Conservation (phyloP, 805 yeast species). For the Zygosaccharomyces gambellarensis region DNA sequence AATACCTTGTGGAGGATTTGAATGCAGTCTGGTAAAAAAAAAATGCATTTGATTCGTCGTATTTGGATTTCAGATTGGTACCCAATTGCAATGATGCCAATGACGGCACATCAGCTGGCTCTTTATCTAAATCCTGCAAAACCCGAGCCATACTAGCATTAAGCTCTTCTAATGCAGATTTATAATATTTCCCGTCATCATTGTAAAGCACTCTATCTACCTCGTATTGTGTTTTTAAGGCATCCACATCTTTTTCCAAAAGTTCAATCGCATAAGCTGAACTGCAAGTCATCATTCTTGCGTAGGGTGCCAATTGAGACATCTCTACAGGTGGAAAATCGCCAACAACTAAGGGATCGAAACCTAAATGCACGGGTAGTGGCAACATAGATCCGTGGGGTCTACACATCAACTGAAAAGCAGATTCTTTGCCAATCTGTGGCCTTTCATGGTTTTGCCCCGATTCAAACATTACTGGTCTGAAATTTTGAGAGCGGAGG, state of each 20-base stretch:
- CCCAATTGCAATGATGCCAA: conserved; percentile 7
- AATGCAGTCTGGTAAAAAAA: conserved; percentile 78
- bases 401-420: conserved; percentile 61
- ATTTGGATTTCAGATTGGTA: conserved; percentile 16
- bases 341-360: conserved; percentile 37
- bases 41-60: conserved; percentile 44
- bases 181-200: conserved; percentile 52
- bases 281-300: conserved; percentile 69
- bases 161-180: conserved; percentile 53
- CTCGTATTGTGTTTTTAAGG: conserved; percentile 47
- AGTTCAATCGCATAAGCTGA: conserved; percentile 47
- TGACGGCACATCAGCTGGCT: conserved; percentile 13
- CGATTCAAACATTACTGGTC: conserved; percentile 56
- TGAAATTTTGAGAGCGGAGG: conserved; percentile 49
- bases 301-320: conserved; percentile 42
- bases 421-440: conserved; percentile 47
- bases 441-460: conserved; percentile 59
- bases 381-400: conserved; percentile 42
- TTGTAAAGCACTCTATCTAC: conserved; percentile 57
- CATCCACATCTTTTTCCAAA: conserved; percentile 54
- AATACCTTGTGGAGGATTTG: conserved; percentile 58
- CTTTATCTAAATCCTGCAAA: conserved; percentile 31
- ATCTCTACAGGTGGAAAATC: conserved; percentile 54
- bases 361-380: conserved; percentile 45
- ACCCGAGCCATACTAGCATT: conserved; percentile 42